Evolutionary conservation across 345 rosid genomes (phyloP), one percentile per base, ranked within the genome.

Genomic region (Eucalyptus rudis): DNA sequence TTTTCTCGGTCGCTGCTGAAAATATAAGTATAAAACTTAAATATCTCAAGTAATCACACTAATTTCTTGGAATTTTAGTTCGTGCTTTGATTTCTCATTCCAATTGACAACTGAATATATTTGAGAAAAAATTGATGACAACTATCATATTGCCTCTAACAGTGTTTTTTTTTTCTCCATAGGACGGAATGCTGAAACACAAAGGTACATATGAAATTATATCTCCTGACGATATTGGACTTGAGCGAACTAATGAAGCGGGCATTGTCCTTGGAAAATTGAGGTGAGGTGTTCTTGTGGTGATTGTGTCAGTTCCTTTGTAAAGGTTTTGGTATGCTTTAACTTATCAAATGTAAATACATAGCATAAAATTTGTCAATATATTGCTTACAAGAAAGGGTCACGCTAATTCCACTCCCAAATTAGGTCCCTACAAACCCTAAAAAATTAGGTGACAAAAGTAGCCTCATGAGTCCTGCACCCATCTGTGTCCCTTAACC

Each of bases 111-210:
- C 47, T 76, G 12, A 76, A 10, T 76, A 76, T 36, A 76, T 36
- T 76, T 20, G 83, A 20, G 83, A 40, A 76, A 76, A 36, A 40
- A 54, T 54, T 6, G n/a, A 10, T 86, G 68, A 22, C n/a, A 52
- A 31, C 87, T 86, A 62, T 87, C 43, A 45, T 86, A 64, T 27
- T 88, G 66, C 68, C 40, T 76, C 47, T 85, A 12, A 50, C 25
- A 19, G 45, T 58, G 49, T 86, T 50, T 44, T 24, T n/a, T n/a
- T 89, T 87, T 49, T 87, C 86, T 89, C 91, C 90, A 83, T 91
- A 97, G 99, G 97, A 97, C 88, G 99, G 99, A 93, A 96, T 97
- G 99, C 95, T 96, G 64, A 96, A 96, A 91, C 97, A 97, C 92
- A 95, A 96, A 93, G 92, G 96, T 52, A 97, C 99, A 10, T 97